These are phyloP conservation scores for Wickerhamiella galacta DNA, from an alignment of 805 yeast genomes.

Conservation along the genomic window DNA sequence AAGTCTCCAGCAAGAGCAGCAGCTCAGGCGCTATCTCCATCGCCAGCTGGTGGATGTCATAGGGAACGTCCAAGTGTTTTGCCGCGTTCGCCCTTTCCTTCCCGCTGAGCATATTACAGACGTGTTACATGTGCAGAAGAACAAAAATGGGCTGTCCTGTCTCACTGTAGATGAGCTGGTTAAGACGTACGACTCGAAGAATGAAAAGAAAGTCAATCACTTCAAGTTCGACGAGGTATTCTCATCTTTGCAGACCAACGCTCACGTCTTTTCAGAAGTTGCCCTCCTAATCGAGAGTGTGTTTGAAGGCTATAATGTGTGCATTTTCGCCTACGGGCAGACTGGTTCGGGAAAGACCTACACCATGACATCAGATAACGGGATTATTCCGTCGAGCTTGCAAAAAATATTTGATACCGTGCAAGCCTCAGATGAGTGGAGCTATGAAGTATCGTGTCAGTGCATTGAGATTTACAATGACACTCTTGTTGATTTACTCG, in stretches of 20 bases:
- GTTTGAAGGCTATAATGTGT: conserved; percentile 76
- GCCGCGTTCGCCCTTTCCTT: conserved; percentile 57
- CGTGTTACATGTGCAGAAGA: neutral
- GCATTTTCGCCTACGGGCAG: conserved; percentile 94
- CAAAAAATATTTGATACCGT: conserved; percentile 49
- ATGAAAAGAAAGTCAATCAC: conserved; percentile 10
- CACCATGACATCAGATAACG: conserved; percentile 69
- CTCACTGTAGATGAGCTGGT: neutral
- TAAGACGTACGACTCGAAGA: conserved; percentile 9
- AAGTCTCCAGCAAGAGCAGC: conserved; percentile 3
- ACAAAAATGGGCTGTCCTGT: neutral
- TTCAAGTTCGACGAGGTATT: conserved; percentile 75
- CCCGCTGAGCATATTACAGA: conserved; percentile 3
- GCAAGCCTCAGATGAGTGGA: conserved; percentile 28
- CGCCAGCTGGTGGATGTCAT: conserved; percentile 67
- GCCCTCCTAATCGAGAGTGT: conserved; percentile 76
- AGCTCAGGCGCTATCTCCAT: conserved; percentile 43
- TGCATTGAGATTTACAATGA: conserved; percentile 87
- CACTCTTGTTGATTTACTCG: conserved; percentile 49
- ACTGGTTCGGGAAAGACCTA: conserved; percentile 91
- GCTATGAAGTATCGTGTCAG: conserved; percentile 38
- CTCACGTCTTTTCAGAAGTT: conserved; percentile 62
- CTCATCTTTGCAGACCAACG: conserved; percentile 34
- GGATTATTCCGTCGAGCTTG: conserved; percentile 69
- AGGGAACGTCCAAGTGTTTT: conserved; percentile 84